Evolutionary conservation across 2,329 filamentous ascomycete species (phyloP), one percentile per base, ranked within the genome.

Genomic region (Fusarium mundagurra): DNA sequence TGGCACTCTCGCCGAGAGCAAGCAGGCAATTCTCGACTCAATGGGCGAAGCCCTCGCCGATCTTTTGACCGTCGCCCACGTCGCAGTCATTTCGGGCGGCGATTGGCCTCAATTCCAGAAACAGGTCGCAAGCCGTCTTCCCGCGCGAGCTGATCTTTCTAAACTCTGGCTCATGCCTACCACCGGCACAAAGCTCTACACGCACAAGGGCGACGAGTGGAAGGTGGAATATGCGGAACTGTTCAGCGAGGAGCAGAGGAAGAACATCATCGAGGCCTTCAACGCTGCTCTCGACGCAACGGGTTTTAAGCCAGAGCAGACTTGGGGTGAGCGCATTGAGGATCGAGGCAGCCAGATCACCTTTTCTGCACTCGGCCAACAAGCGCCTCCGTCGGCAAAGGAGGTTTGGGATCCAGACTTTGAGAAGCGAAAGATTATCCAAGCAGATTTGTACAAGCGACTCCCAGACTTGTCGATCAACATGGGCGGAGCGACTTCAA

Each of bases 101-200:
- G 63, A 68, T 39, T 68, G 65, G 65, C 65, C 65, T 3, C 65
- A 68, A 16, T 68, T 68, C 1, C 53, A 67, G 34, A 68, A 68
- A 20, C 65, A 68, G 47, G 65, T 68, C 34, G 65, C 65, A n/a
- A 68, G 53, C 10, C 65, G 65, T 18, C 54, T 68, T 20, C 53
- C 65, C 9, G 34, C 63, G 12, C 63, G 63, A 33, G 63, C 65
- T 20, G 47, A 67, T 8, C 63, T 68, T 0, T 61, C 63, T 6
- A 68, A 68, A 27, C 63, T 68, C 10, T 68, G 63, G 65, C 65
- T 68, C 8, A 68, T 68, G 65, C 65, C 65, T 10, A 68, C 65
- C 10, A 68, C 65, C 0, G 65, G 65, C 12, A 68, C 65, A 9
- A 68, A 68, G 3, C 63, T 68, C 7, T 68, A 67, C 41, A 68